Conservation (phyloP, 2,329 filamentous ascomycete genomes). For the Neodidymelliopsis sp. region DNA sequence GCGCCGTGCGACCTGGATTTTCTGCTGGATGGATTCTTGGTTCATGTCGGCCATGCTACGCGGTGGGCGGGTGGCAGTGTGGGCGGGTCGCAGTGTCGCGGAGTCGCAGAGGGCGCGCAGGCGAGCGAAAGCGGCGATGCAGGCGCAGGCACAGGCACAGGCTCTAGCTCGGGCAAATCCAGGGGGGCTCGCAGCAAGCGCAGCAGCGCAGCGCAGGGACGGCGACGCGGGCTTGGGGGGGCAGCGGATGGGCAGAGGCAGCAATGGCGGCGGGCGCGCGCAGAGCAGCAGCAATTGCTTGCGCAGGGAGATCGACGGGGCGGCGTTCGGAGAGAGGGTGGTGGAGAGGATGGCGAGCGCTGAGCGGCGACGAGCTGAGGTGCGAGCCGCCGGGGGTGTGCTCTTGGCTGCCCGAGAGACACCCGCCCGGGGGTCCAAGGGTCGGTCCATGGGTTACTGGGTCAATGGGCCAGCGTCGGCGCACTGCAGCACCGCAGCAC, state of each 20-base stretch:
- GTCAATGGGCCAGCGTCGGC: too few relatives aligned
- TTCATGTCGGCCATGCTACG: constrained; percentile 57
- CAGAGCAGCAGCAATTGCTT: constrained; percentile 31
- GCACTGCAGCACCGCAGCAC: too few relatives aligned
- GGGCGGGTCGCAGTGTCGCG: constrained; percentile 15
- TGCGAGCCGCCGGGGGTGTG: constrained; percentile 39
- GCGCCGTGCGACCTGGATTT: constrained; percentile 94
- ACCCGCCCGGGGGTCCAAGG: constrained; percentile 34
- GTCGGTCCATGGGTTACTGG: too few relatives aligned
- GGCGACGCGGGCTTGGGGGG: constrained; percentile 24
- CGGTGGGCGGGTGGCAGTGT: constrained; percentile 15
- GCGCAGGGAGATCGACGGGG: constrained; percentile 15
- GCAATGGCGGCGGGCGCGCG: constrained; percentile 26
- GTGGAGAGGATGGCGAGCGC: constrained; percentile 26
- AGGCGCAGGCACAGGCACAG: constrained; percentile 4
- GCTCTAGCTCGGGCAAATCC: constrained; percentile 37
- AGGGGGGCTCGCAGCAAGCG: constrained; percentile 45
- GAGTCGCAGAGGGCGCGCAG: constrained; percentile 26
- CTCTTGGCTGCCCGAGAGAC: constrained; percentile 44
- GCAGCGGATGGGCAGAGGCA: constrained; percentile 12
- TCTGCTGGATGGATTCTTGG: constrained; percentile 60
- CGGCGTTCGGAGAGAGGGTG: constrained; percentile 15
- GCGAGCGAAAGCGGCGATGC: constrained; percentile 24
- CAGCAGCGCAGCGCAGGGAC: constrained; percentile 32
- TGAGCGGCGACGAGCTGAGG: constrained; percentile 39